Conservation (phyloP, 106 monocot species). For the Platanthera guangdongensis region DNA sequence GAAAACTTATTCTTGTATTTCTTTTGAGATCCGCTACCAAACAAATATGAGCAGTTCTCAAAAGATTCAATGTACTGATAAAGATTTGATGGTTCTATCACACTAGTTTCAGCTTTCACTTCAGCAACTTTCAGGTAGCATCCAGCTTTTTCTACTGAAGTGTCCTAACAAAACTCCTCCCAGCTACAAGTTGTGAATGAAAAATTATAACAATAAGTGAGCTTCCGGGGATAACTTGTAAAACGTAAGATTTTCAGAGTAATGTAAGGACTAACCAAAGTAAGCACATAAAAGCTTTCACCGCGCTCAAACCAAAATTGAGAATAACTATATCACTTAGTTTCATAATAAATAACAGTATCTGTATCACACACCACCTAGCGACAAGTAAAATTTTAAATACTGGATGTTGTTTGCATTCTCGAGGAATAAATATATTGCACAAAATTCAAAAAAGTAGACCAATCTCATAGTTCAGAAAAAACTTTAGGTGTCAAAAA, state of each 20-base stretch:
- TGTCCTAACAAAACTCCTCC: conserved; percentile 82
- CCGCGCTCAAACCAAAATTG: conserved; percentile 27
- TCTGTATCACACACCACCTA: conserved; percentile 63
- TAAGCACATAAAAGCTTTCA: conserved; percentile 54
- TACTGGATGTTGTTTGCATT: conserved; percentile 7
- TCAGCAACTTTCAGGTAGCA: conserved; percentile 46
- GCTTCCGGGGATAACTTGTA: neutral
- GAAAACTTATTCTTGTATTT: conserved; percentile 13
- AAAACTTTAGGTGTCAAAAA: conserved; percentile 52
- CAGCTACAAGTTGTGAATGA: conserved; percentile 32
- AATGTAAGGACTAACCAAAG: conserved; percentile 38
- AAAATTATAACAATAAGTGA: neutral
- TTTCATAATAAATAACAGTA: conserved; percentile 50
- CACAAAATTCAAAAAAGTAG: conserved; percentile 50
- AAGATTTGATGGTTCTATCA: conserved; percentile 16
- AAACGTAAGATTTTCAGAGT: neutral
- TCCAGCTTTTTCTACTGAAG: conserved; percentile 71
- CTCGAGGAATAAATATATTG: conserved; percentile 15
- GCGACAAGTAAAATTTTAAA: conserved; percentile 36
- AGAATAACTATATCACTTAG: conserved; percentile 47
- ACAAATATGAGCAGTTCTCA: conserved; percentile 12
- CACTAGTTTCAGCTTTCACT: conserved; percentile 9
- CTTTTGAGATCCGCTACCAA: conserved; percentile 6
- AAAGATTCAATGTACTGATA: conserved; percentile 22
- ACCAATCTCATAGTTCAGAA: conserved; percentile 80